Evolutionary conservation across 2,329 filamentous ascomycete species (phyloP), one percentile per base, ranked within the genome.

Genomic region (Aureobasidium sp.): DNA sequence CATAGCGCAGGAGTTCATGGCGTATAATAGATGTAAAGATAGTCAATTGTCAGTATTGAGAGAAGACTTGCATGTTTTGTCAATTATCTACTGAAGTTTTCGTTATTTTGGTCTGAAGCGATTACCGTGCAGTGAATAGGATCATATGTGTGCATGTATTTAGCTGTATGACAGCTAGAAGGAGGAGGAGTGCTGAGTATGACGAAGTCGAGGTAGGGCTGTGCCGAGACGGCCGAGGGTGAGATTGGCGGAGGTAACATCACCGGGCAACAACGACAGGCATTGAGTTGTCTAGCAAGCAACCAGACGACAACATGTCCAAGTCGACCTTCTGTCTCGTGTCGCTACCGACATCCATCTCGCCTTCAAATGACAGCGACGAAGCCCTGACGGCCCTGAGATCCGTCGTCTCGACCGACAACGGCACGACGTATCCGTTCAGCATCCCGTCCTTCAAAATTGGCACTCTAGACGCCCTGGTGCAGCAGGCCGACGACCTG

Each of bases 371-470:
- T 77, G 85, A 93, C 77, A 83, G 83, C 70, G 88, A 93, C 67
- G 90, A 95, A 74, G 91, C 93, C 66, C 80, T 97, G 67, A 83
- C 86, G 52, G 84, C 90, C 49, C 77, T 99, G 65, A 85, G 86
- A 67, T 78, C 86, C 61, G 90, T 87, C 45, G 81, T 96, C 61
- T 81, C 84, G 54, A 78, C 84, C 62, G 90, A 96, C 69, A 86
- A 89, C 74, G 91, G 89, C 72, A 85, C 83, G 58, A 87, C 91
- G 49, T 79, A 86, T 57, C 86, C 86, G 2, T 97, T 97, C 72
- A 79, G 84, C 62, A 88, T 97, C 65, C 94, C 94, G 25, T 88
- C 91, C 66, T 97, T 99, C 83, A 99, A 97, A 80, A 96, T 99
- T 74, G 94, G 94, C 63, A 97, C 94, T 0, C 83, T 99, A 41